A percentile compares a stretch with the other conserved stretches of the same genome.
phyloP scores from a whole-genome alignment of 768 basidiomycete genomes.

The Lactarius hengduanensis region DNA sequence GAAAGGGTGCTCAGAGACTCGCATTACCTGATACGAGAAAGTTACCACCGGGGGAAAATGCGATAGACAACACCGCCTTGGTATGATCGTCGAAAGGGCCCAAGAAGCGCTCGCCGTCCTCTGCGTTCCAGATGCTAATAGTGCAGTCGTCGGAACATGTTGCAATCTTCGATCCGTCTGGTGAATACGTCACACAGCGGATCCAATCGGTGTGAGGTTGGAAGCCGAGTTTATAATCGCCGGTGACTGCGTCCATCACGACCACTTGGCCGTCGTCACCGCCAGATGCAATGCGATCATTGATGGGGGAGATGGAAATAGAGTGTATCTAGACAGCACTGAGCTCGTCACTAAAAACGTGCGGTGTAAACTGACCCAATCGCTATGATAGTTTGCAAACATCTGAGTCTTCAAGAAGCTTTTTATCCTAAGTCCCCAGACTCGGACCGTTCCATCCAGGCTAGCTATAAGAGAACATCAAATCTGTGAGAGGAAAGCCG shows the following conservation, averaged over 20 bases:
- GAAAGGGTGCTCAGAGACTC: neutral
- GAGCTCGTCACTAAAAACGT: neutral
- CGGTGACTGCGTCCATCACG: slow-evolving; percentile 4
- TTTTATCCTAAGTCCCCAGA: slow-evolving; percentile 4
- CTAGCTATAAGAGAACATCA: neutral
- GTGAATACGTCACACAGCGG: slow-evolving; percentile 24
- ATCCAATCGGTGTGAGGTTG: slow-evolving; percentile 16
- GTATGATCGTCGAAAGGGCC: slow-evolving; percentile 5
- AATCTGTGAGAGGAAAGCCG: neutral
- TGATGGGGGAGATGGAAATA: slow-evolving; percentile 3
- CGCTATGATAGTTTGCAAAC: neutral
- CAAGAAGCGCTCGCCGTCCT: neutral
- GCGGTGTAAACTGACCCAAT: slow-evolving; percentile 12
- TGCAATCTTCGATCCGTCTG: slow-evolving; percentile 22
- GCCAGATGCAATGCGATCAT: slow-evolving; percentile 11
- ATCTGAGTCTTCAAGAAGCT: slow-evolving; percentile 1
- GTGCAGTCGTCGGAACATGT: slow-evolving; percentile 26
- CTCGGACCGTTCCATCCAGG: slow-evolving; percentile 18
- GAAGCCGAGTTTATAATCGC: neutral
- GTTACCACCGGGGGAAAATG: slow-evolving; percentile 12
- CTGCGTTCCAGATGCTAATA: slow-evolving; percentile 25
- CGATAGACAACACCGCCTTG: slow-evolving; percentile 7
- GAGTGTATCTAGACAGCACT: slow-evolving; percentile 3
- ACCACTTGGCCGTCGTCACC: slow-evolving; percentile 12
- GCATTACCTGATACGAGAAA: slow-evolving; percentile 14